These are phyloP conservation scores for Globisporangium uncinulatum DNA, from an alignment of 352 stramenopile genomes.

Conservation along the genomic window DNA sequence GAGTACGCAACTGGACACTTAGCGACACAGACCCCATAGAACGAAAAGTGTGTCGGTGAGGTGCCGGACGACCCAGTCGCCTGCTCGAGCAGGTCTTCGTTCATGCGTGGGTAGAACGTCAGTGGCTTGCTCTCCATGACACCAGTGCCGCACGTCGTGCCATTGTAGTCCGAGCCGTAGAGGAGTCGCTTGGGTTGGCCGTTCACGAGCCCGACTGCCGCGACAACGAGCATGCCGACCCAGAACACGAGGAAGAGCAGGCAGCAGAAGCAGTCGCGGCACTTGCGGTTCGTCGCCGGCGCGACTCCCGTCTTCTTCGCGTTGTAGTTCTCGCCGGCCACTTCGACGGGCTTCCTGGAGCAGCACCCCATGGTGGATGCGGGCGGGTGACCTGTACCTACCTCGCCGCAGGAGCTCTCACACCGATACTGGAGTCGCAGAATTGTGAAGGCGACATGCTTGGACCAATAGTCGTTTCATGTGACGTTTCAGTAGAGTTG, in stretches of 20 bases:
- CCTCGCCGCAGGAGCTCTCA: no score
- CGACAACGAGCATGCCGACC: conserved; percentile 64
- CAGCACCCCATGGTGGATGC: conserved; percentile 56
- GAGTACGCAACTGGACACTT: conserved; percentile 34
- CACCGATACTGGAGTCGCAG: neutral
- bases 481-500: neutral
- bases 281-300: conserved; percentile 50
- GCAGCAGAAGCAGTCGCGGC: conserved; percentile 60
- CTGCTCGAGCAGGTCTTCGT: conserved; percentile 64
- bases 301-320: conserved; percentile 35
- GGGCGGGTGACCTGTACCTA: no score
- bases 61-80: conserved; percentile 30
- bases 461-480: neutral
- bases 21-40: conserved; percentile 68
- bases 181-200: conserved; percentile 63
- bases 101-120: conserved; percentile 77
- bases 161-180: conserved; percentile 70
- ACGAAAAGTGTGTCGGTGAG: conserved; percentile 42
- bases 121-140: conserved; percentile 19
- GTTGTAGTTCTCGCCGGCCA: conserved; percentile 18
- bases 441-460: neutral
- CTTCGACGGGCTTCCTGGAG: conserved; percentile 41
- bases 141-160: conserved; percentile 64
- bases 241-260: conserved; percentile 72
- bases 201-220: conserved; percentile 45